Evolutionary conservation across 441 rosid species (phyloP).

Genomic region (Pelargonium fulgidum): DNA sequence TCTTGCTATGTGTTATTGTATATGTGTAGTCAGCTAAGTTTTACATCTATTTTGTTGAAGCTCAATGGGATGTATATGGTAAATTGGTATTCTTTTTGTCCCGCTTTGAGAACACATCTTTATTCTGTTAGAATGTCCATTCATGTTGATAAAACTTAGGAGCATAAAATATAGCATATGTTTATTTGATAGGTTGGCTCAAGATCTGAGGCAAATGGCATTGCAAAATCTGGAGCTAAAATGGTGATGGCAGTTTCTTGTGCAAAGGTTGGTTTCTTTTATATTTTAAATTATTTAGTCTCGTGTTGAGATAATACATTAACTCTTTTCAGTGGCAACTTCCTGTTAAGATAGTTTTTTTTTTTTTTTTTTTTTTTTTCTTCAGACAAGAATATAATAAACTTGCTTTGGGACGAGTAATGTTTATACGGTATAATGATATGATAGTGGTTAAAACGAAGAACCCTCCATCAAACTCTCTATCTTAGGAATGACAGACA

Average conservation of each 20-base stretch:
- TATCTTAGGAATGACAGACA: neutral
- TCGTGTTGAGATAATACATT: neutral
- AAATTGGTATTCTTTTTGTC: neutral
- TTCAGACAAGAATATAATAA: neutral
- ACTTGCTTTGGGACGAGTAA: too few species aligned
- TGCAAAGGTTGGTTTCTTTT: slow-evolving; percentile 58
- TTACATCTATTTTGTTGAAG: too few species aligned
- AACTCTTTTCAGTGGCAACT: too few species aligned
- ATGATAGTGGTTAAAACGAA: neutral
- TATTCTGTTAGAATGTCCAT: neutral
- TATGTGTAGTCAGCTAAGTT: too few species aligned
- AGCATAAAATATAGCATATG: neutral
- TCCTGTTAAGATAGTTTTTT: neutral
- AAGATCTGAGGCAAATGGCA: slow-evolving; percentile 91
- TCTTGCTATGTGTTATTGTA: too few species aligned
- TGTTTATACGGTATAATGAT: neutral
- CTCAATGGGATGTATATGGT: too few species aligned
- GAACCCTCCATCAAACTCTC: neutral
- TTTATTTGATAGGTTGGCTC: slow-evolving; percentile 69
- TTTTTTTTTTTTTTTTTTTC: too few species aligned
- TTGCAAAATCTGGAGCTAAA: slow-evolving; percentile 97
- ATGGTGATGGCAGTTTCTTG: slow-evolving; percentile 99
- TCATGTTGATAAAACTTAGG: slow-evolving; percentile 2
- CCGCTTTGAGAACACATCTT: neutral
- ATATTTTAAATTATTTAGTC: neutral